phyloP scores from a whole-genome alignment of 352 stramenopile genomes.

The Elongisporangium undulatum region DNA sequence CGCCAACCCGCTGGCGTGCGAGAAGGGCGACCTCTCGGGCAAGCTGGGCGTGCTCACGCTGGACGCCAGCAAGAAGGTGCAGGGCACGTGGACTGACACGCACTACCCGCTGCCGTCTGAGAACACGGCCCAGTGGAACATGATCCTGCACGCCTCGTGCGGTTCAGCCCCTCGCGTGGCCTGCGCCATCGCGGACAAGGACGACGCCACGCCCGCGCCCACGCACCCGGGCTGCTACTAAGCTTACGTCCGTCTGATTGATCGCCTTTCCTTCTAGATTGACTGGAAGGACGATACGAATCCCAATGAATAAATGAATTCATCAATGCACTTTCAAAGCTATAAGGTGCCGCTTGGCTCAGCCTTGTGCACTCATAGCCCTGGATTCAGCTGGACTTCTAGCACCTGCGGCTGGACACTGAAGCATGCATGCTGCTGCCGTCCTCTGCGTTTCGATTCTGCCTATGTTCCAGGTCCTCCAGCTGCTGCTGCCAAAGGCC shows the following conservation, averaged over 20 bases:
- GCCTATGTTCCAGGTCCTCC: too few relatives aligned
- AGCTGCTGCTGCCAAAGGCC: neutral
- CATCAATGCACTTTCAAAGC: neutral
- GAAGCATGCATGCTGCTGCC: too few relatives aligned
- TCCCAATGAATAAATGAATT: neutral
- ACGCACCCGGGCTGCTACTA: neutral
- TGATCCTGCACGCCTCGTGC: slow-evolving; percentile 63
- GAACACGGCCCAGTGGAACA: slow-evolving; percentile 46
- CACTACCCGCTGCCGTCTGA: slow-evolving; percentile 38
- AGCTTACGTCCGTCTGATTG: neutral
- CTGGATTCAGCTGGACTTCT: too few relatives aligned
- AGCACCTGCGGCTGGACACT: too few relatives aligned
- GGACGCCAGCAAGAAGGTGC: slow-evolving; percentile 15
- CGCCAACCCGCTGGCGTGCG: slow-evolving; percentile 27
- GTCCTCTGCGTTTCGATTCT: too few relatives aligned
- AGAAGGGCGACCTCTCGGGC: slow-evolving; percentile 53
- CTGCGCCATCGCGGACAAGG: slow-evolving; percentile 21
- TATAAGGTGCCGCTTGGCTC: too few relatives aligned
- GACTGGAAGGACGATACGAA: neutral
- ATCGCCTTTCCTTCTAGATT: neutral
- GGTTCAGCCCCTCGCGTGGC: slow-evolving; percentile 37
- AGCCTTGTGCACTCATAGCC: too few relatives aligned
- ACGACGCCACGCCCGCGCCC: neutral
- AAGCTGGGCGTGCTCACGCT: slow-evolving; percentile 46
- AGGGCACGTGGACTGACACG: slow-evolving; percentile 30